Evolutionary conservation across 2,329 filamentous ascomycete genomes (phyloP).

Genomic region (Pyrenochaeta sp.): DNA sequence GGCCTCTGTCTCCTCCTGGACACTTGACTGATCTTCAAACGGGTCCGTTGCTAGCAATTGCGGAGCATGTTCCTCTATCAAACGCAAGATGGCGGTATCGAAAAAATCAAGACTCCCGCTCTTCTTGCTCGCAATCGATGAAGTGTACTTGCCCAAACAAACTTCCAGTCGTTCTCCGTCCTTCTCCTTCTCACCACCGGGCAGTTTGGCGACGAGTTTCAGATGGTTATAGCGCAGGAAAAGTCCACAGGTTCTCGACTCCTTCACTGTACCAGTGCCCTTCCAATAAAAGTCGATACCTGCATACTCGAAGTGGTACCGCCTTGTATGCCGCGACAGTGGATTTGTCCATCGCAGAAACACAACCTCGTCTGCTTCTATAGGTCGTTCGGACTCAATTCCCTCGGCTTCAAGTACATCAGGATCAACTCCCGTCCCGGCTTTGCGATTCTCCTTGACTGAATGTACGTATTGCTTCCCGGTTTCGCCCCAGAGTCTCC

Average conservation of each 20-base stretch:
- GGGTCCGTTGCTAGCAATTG: not conserved
- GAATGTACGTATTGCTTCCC: slow-evolving; percentile 37
- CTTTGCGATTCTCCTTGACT: slow-evolving; percentile 23
- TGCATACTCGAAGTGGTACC: slow-evolving; percentile 35
- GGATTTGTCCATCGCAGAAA: slow-evolving; percentile 34
- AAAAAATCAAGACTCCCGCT: slow-evolving; percentile 36
- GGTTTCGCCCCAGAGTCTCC: slow-evolving; percentile 42
- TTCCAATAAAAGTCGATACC: slow-evolving; percentile 46
- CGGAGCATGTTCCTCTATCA: slow-evolving; percentile 21
- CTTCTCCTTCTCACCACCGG: not conserved
- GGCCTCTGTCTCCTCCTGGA: slow-evolving; percentile 3
- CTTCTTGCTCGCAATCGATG: slow-evolving; percentile 34
- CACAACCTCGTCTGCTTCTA: slow-evolving; percentile 31
- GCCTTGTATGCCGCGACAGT: slow-evolving; percentile 33
- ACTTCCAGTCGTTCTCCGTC: slow-evolving; percentile 16
- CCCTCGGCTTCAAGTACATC: slow-evolving; percentile 12
- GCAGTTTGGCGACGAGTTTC: slow-evolving; percentile 37
- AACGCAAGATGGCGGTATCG: slow-evolving; percentile 25
- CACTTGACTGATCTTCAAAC: not conserved
- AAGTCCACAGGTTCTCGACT: slow-evolving; percentile 27
- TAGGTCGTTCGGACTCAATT: not conserved
- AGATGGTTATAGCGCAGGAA: slow-evolving; percentile 38
- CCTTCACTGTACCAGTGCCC: slow-evolving; percentile 38
- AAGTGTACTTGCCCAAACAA: slow-evolving; percentile 38
- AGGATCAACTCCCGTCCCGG: slow-evolving; percentile 17